Conservation (phyloP, 2,329 filamentous ascomycete species). For the Penicillium sp. region DNA sequence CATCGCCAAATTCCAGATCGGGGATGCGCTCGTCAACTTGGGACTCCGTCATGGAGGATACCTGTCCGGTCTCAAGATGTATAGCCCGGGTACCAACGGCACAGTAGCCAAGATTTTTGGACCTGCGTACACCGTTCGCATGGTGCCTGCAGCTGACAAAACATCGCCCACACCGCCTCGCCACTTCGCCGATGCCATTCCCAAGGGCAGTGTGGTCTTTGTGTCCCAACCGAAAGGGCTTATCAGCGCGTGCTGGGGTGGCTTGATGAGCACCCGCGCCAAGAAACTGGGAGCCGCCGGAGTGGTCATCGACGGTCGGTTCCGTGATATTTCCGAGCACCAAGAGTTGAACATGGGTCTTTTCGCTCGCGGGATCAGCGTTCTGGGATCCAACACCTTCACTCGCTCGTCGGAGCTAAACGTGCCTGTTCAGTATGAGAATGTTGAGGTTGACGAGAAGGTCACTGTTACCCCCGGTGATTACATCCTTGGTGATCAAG, state of each 20-base stretch:
- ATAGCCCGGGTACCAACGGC: constrained; percentile 22
- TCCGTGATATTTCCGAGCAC: constrained; percentile 41
- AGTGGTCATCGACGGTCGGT: constrained; percentile 43
- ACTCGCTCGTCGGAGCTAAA: constrained; percentile 38
- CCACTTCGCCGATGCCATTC: constrained; percentile 42
- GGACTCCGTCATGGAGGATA: constrained; percentile 37
- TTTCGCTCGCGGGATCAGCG: constrained; percentile 36
- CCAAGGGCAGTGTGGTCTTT: constrained; percentile 38
- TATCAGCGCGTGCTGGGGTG: constrained; percentile 42
- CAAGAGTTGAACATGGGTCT: constrained; percentile 30
- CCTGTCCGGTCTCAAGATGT: constrained; percentile 37
- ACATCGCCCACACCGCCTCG: constrained; percentile 29
- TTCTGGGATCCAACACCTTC: constrained; percentile 38
- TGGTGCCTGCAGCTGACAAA: constrained; percentile 37
- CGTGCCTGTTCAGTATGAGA: constrained; percentile 34
- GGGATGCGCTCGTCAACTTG: constrained; percentile 39
- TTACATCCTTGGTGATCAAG: constrained; percentile 37
- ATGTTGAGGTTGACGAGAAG: constrained; percentile 19
- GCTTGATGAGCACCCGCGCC: constrained; percentile 42
- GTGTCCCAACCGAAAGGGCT: constrained; percentile 38
- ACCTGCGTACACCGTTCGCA: constrained; percentile 33
- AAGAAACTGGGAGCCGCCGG: constrained; percentile 38
- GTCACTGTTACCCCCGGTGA: constrained; percentile 37
- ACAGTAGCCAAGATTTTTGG: constrained; percentile 30
- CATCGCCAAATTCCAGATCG: constrained; percentile 25